A percentile compares a stretch with the other conserved stretches of the same genome.
phyloP scores from a whole-genome alignment of 768 basidiomycete genomes.

The Suillus decipiens region DNA sequence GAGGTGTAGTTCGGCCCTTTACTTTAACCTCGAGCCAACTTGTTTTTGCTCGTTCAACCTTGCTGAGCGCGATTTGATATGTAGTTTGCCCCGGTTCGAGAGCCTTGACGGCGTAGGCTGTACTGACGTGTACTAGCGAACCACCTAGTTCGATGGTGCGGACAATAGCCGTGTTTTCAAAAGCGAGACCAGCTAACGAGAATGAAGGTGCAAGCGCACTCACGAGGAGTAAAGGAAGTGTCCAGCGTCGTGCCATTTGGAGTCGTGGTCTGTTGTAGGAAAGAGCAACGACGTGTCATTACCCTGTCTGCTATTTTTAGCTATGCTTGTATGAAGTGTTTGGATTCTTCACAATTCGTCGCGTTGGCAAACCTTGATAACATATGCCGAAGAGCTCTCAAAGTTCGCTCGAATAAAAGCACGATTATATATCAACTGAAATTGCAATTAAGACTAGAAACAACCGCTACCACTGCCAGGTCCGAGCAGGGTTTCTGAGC shows the following conservation, averaged over 20 bases:
- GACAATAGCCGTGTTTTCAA: slow-evolving; percentile 89
- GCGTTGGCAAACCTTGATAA: neutral
- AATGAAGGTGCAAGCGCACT: slow-evolving; percentile 42
- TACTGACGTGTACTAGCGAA: slow-evolving; percentile 83
- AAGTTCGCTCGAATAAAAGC: neutral
- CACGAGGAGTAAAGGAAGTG: slow-evolving; percentile 46
- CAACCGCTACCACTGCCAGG: slow-evolving; percentile 73
- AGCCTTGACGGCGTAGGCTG: slow-evolving; percentile 83
- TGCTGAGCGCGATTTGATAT: slow-evolving; percentile 69
- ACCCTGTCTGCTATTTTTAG: slow-evolving; percentile 22
- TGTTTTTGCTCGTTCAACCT: slow-evolving; percentile 62
- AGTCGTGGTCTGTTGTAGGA: slow-evolving; percentile 32
- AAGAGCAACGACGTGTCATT: slow-evolving; percentile 23
- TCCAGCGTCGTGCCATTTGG: slow-evolving; percentile 46
- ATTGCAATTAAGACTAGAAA: slow-evolving; percentile 10
- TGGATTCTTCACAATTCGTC: neutral
- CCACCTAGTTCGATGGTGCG: slow-evolving; percentile 90
- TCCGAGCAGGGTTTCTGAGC: slow-evolving; percentile 67
- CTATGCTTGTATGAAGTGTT: neutral
- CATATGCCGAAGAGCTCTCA: neutral
- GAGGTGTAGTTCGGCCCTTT: slow-evolving; percentile 65
- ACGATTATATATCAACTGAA: slow-evolving; percentile 2
- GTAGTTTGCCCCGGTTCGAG: slow-evolving; percentile 57
- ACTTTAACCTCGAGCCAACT: slow-evolving; percentile 80
- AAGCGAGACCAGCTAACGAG: slow-evolving; percentile 49